These are phyloP conservation scores for Psophocarpus tetragonolobus DNA, from an alignment of 306 rosid species.

Conservation along the genomic window DNA sequence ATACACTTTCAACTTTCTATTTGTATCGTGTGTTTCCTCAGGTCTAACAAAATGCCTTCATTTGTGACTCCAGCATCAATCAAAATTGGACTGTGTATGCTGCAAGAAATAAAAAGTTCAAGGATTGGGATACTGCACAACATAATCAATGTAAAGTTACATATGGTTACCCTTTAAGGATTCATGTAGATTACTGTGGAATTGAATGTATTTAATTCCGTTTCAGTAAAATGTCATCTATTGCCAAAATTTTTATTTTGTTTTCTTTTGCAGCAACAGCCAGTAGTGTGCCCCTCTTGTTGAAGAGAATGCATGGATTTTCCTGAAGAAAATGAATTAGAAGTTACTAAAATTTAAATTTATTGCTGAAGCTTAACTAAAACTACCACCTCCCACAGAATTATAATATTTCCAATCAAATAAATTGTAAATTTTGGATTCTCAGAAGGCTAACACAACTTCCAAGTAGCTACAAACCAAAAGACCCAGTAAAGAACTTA, in stretches of 20 bases:
- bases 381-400: not conserved
- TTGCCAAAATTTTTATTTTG: constrained; percentile 49
- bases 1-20: too few species aligned
- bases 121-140: not conserved
- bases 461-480: not conserved
- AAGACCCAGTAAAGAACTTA: constrained; percentile 12
- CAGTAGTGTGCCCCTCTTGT: constrained; percentile 48
- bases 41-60: not conserved
- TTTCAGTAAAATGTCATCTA: not conserved
- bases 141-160: not conserved
- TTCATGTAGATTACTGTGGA: not conserved
- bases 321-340: constrained; percentile 34
- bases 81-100: constrained; percentile 3
- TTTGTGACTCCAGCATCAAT: not conserved
- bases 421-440: not conserved
- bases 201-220: not conserved
- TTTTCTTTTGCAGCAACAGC: constrained; percentile 54
- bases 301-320: constrained; percentile 49
- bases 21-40: too few species aligned
- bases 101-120: constrained; percentile 14
- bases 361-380: not conserved
- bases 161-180: constrained; percentile 30
- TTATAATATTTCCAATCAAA: not conserved
- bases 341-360: not conserved
- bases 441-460: not conserved